Conservation (phyloP, 2,329 filamentous ascomycete genomes). For the Penicillium sp. region DNA sequence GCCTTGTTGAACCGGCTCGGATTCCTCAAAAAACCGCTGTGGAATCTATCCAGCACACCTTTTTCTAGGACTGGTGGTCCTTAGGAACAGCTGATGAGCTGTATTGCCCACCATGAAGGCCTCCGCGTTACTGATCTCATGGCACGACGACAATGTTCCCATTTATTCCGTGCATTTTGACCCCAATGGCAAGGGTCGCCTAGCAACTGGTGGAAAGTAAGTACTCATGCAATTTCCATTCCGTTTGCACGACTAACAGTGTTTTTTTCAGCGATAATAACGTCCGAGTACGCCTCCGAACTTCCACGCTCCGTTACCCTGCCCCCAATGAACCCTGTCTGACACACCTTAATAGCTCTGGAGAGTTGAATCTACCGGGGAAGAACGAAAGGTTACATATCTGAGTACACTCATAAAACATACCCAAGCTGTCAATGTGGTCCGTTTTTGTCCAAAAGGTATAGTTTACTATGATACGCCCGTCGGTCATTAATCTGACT, state of each 20-base stretch:
- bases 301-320: slow-evolving; percentile 15
- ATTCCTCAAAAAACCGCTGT: not conserved
- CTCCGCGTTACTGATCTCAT: slow-evolving; percentile 93
- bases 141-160: slow-evolving; percentile 95
- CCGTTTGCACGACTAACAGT: slow-evolving; percentile 12
- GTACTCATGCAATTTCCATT: slow-evolving; percentile 18
- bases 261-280: slow-evolving; percentile 70
- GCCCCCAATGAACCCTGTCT: slow-evolving; percentile 29
- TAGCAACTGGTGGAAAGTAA: slow-evolving; percentile 85
- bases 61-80: slow-evolving; percentile 1
- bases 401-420: slow-evolving; percentile 89
- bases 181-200: slow-evolving; percentile 81
- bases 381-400: slow-evolving; percentile 87
- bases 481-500: slow-evolving; percentile 23
- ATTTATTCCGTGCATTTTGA: slow-evolving; percentile 99
- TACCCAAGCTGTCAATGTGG: slow-evolving; percentile 96
- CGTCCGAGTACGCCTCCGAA: slow-evolving; percentile 68
- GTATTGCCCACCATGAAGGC: slow-evolving; percentile 73
- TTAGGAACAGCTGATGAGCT: slow-evolving; percentile 27
- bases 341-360: slow-evolving; percentile 65
- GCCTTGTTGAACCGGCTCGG: slow-evolving; percentile 5
- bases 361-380: slow-evolving; percentile 81
- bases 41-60: not conserved
- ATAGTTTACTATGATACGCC: slow-evolving; percentile 19
- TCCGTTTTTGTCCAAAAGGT: slow-evolving; percentile 94